phyloP scores from a whole-genome alignment of 2,329 filamentous ascomycete genomes.

The Apiospora phragmitis region DNA sequence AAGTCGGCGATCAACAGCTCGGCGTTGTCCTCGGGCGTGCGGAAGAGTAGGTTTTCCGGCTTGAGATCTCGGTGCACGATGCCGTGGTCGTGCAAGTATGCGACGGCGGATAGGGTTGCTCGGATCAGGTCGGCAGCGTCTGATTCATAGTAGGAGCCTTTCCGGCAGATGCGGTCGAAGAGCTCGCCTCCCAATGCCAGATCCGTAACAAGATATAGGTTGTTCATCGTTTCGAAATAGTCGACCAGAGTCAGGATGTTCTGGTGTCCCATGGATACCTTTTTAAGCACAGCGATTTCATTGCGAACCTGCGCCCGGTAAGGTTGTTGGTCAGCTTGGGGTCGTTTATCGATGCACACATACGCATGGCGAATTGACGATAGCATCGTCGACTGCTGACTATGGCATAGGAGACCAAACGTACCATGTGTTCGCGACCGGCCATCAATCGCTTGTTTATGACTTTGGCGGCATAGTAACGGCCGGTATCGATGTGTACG shows the following conservation, averaged over 20 bases:
- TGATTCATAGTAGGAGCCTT: conserved; percentile 97
- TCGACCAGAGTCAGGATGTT: conserved; percentile 98
- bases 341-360: conserved; percentile 8
- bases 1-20: conserved; percentile 97
- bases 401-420: conserved; percentile 18
- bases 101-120: conserved; percentile 93
- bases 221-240: conserved; percentile 99
- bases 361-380: not conserved
- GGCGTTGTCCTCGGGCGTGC: conserved; percentile 96
- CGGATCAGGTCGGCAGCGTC: conserved; percentile 95
- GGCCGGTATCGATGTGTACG: conserved; percentile 95
- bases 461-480: conserved; percentile 98
- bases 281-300: conserved; percentile 95
- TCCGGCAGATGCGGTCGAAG: conserved; percentile 97
- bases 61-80: conserved; percentile 98
- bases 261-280: conserved; percentile 98
- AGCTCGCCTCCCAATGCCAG: conserved; percentile 94
- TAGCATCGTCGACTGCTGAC: not conserved
- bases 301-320: conserved; percentile 72
- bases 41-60: conserved; percentile 94
- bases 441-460: conserved; percentile 99
- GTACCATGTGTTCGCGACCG: conserved; percentile 95
- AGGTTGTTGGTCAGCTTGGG: not conserved
- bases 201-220: conserved; percentile 96
- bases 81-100: conserved; percentile 96